A percentile compares a stretch with the other conserved stretches of the same genome.
Evolutionary conservation across 2,329 filamentous ascomycete genomes (phyloP).

Genomic region (Xylaria multiplex): DNA sequence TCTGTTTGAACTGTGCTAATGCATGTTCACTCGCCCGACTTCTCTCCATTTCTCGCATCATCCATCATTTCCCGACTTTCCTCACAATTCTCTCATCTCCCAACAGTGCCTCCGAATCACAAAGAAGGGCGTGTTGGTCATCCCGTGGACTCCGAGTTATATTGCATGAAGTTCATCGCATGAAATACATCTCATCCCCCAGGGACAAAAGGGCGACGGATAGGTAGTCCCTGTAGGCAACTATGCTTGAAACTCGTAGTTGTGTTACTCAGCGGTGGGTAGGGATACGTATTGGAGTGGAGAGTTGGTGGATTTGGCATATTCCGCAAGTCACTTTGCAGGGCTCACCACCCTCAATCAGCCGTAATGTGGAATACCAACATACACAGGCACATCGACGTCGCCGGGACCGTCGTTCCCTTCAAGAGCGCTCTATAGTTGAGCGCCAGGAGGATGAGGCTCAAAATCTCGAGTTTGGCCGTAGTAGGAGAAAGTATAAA

Average conservation of each 20-base stretch:
- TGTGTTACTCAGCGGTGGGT: constrained; percentile 7
- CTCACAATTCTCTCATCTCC: too few species aligned
- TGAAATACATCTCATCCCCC: constrained; percentile 1
- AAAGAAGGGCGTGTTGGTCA: constrained; percentile 8
- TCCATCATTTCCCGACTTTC: background rate
- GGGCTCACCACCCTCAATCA: constrained; percentile 33
- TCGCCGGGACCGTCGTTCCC: background rate
- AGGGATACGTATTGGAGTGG: constrained; percentile 38
- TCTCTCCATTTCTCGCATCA: background rate
- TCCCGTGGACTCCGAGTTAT: background rate
- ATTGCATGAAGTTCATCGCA: too few species aligned
- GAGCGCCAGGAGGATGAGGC: background rate
- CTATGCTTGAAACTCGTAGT: background rate
- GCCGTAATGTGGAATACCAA: constrained; percentile 33
- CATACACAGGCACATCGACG: constrained; percentile 1
- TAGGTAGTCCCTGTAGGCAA: constrained; percentile 27
- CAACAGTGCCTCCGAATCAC: background rate
- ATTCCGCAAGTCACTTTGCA: constrained; percentile 31
- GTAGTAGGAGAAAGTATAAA: background rate
- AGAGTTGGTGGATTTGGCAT: constrained; percentile 32
- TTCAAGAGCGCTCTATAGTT: background rate
- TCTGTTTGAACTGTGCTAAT: background rate
- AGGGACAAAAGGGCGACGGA: constrained; percentile 27
- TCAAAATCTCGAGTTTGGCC: background rate
- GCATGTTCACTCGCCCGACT: background rate